A percentile compares a stretch with the other conserved stretches of the same genome.
Evolutionary conservation across 768 basidiomycete genomes (phyloP).

Genomic region (Amanita brunnescens): DNA sequence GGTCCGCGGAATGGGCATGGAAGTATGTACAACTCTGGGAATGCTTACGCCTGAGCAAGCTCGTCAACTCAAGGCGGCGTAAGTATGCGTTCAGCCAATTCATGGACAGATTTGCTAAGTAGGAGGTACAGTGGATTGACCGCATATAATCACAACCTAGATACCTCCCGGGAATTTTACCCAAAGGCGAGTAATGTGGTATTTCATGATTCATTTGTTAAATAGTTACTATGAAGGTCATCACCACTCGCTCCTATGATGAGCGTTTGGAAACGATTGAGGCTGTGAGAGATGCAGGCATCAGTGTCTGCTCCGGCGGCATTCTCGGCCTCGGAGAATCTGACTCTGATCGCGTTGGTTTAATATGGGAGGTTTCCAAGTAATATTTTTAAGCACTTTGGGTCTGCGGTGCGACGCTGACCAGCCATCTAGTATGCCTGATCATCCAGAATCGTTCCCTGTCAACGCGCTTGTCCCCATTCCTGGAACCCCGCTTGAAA

Average conservation of each 20-base stretch:
- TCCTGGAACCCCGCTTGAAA: slow-evolving; percentile 85
- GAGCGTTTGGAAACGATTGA: slow-evolving; percentile 85
- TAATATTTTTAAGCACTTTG: slow-evolving; percentile 27
- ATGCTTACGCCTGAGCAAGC: slow-evolving; percentile 97
- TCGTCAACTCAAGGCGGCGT: slow-evolving; percentile 87
- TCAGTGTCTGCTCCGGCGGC: slow-evolving; percentile 95
- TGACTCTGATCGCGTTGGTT: slow-evolving; percentile 81
- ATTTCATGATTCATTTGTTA: neutral
- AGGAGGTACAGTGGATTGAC: slow-evolving; percentile 63
- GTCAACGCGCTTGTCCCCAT: slow-evolving; percentile 98
- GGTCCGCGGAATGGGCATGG: slow-evolving; percentile 95
- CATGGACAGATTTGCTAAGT: slow-evolving; percentile 9
- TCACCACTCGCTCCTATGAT: slow-evolving; percentile 91
- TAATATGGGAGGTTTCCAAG: slow-evolving; percentile 92
- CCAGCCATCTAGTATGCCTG: slow-evolving; percentile 58
- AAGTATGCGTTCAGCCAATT: slow-evolving; percentile 20
- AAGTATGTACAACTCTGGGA: slow-evolving; percentile 97
- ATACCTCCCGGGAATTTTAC: slow-evolving; percentile 96
- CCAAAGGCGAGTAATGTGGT: slow-evolving; percentile 51
- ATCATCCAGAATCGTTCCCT: slow-evolving; percentile 98
- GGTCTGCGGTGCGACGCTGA: slow-evolving; percentile 5
- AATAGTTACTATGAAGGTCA: slow-evolving; percentile 51
- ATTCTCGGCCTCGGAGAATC: slow-evolving; percentile 92
- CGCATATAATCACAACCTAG: slow-evolving; percentile 98
- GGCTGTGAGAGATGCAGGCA: slow-evolving; percentile 89